Evolutionary conservation across 371 early-diverging fungal genomes (phyloP).

Genomic region (Basidiobolus meristosporus): DNA sequence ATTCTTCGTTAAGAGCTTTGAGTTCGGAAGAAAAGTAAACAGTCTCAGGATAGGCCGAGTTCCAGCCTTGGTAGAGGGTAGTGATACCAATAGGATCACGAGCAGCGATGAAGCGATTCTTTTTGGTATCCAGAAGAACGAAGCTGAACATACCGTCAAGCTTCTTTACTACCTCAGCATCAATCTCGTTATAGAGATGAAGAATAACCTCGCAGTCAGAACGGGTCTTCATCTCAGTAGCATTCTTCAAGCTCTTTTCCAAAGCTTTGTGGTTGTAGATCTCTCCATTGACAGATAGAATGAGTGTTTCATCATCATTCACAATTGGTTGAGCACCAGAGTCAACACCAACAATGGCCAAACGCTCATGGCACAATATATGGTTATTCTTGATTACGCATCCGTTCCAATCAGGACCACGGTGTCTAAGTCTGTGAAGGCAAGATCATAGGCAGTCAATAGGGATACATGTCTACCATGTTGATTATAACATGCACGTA

Average conservation of each 20-base stretch:
- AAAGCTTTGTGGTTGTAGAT: slow-evolving; percentile 92
- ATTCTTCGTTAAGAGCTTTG: slow-evolving; percentile 84
- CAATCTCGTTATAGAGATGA: slow-evolving; percentile 79
- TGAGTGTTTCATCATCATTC: slow-evolving; percentile 61
- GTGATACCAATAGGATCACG: slow-evolving; percentile 96
- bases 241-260: slow-evolving; percentile 44
- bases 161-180: slow-evolving; percentile 47
- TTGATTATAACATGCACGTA: slow-evolving; percentile 16
- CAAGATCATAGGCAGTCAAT: no score
- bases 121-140: slow-evolving; percentile 69
- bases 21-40: slow-evolving; percentile 87
- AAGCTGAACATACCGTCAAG: slow-evolving; percentile 94
- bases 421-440: slow-evolving; percentile 48
- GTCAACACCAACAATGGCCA: slow-evolving; percentile 92
- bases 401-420: slow-evolving; percentile 96
- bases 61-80: slow-evolving; percentile 87
- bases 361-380: slow-evolving; percentile 87
- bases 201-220: slow-evolving; percentile 94
- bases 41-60: slow-evolving; percentile 56
- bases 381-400: slow-evolving; percentile 53
- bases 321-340: slow-evolving; percentile 89
- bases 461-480: neutral
- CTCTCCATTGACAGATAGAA: slow-evolving; percentile 89
- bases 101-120: slow-evolving; percentile 68
- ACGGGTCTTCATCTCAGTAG: slow-evolving; percentile 64